Percentiles rank a stretch among this genome's conserved stretches.
These are phyloP conservation scores for Stemphylium lycopersici DNA, from an alignment of 2,329 filamentous ascomycete genomes.

Conservation along the genomic window DNA sequence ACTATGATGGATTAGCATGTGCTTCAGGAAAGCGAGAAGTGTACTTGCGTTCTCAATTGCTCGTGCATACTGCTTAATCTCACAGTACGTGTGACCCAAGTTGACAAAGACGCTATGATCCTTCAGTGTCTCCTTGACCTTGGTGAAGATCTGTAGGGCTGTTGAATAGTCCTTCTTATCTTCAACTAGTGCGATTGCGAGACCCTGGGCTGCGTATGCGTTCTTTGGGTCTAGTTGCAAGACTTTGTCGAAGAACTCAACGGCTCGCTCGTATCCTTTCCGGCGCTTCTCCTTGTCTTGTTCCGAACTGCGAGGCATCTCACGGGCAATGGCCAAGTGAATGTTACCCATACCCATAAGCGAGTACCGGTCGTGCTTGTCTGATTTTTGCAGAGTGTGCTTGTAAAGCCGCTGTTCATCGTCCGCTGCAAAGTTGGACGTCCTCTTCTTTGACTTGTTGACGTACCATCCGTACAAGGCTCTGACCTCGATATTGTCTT, in stretches of 20 bases:
- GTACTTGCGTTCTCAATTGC: conserved; percentile 77
- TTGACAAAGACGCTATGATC: conserved; percentile 91
- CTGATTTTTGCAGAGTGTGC: conserved; percentile 83
- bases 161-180: conserved; percentile 87
- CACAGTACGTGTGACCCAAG: conserved; percentile 88
- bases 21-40: background rate
- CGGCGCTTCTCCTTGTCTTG: conserved; percentile 89
- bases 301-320: conserved; percentile 92
- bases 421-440: conserved; percentile 82
- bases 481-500: conserved; percentile 86
- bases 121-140: conserved; percentile 86
- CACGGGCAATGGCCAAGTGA: conserved; percentile 83
- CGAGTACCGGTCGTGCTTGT: conserved; percentile 98
- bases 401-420: conserved; percentile 94
- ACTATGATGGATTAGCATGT: conserved; percentile 55
- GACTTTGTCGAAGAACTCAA: conserved; percentile 98
- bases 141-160: conserved; percentile 86
- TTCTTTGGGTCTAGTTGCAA: conserved; percentile 94
- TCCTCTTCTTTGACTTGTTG: conserved; percentile 84
- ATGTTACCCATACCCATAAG: conserved; percentile 97
- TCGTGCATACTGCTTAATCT: conserved; percentile 86
- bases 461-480: conserved; percentile 95
- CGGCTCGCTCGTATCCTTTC: conserved; percentile 85
- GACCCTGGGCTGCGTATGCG: conserved; percentile 92
- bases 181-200: conserved; percentile 92